phyloP scores from a whole-genome alignment of 306 rosid species.

The Carpinus viminea region DNA sequence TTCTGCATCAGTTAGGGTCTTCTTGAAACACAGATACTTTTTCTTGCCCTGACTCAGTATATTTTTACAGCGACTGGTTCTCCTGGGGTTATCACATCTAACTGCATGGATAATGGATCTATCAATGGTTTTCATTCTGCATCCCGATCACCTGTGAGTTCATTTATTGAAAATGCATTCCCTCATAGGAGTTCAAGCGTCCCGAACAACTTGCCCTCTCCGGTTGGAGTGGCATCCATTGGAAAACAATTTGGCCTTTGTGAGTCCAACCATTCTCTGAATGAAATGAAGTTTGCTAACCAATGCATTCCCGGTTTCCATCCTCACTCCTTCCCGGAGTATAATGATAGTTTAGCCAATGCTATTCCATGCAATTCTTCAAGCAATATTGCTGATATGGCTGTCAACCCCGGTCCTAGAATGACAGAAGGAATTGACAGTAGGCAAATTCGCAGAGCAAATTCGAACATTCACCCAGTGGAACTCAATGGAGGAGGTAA shows the following conservation, averaged over 20 bases:
- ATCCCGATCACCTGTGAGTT: slow-evolving; percentile 35
- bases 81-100: slow-evolving; percentile 51
- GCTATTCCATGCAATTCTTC: slow-evolving; percentile 47
- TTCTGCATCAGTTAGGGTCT: slow-evolving; percentile 27
- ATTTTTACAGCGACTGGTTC: slow-evolving; percentile 35
- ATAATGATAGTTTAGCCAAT: slow-evolving; percentile 54
- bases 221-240: slow-evolving; percentile 46
- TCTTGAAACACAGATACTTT: slow-evolving; percentile 17
- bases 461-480: slow-evolving; percentile 46
- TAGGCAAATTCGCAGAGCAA: slow-evolving; percentile 52
- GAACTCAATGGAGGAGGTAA: slow-evolving; percentile 72
- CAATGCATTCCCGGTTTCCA: slow-evolving; percentile 50
- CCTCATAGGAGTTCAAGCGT: slow-evolving; percentile 48
- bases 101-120: slow-evolving; percentile 54
- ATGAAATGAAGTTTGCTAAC: slow-evolving; percentile 44
- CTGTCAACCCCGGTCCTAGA: slow-evolving; percentile 51
- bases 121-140: slow-evolving; percentile 53
- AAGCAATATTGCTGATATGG: slow-evolving; percentile 42
- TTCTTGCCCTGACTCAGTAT: slow-evolving; percentile 28
- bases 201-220: slow-evolving; percentile 39
- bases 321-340: slow-evolving; percentile 77
- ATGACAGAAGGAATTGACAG: slow-evolving; percentile 48
- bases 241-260: slow-evolving; percentile 38
- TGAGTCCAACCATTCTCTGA: slow-evolving; percentile 44
- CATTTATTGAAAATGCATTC: slow-evolving; percentile 43